Percentiles rank a stretch among this genome's conserved stretches.
Conservation (phyloP, 164 flowering plant species). For the Stephania yunnanensis region DNA sequence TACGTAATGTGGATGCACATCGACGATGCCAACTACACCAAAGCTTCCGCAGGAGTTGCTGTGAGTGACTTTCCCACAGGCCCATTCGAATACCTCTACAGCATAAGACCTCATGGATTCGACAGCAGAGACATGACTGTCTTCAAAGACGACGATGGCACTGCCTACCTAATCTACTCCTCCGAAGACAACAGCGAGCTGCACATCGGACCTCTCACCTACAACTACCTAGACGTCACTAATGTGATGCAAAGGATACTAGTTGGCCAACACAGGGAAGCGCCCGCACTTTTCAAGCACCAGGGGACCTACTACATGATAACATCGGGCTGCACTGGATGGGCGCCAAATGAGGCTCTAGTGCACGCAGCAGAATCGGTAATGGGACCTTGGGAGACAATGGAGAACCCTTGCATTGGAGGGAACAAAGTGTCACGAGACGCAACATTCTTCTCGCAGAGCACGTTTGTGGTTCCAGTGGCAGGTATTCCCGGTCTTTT, state of each 20-base stretch:
- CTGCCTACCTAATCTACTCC: slow-evolving; percentile 83
- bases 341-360: slow-evolving; percentile 94
- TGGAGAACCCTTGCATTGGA: slow-evolving; percentile 90
- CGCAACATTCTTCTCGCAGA: slow-evolving; percentile 81
- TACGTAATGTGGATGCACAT: slow-evolving; percentile 99
- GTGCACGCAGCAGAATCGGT: slow-evolving; percentile 93
- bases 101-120: slow-evolving; percentile 80
- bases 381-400: slow-evolving; percentile 92
- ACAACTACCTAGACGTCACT: slow-evolving; percentile 77
- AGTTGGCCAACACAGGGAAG: slow-evolving; percentile 84
- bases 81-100: slow-evolving; percentile 78
- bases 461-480: slow-evolving; percentile 78
- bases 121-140: slow-evolving; percentile 96
- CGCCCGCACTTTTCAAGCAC: slow-evolving; percentile 86
- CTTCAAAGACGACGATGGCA: slow-evolving; percentile 87
- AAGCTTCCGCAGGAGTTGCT: slow-evolving; percentile 85
- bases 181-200: slow-evolving; percentile 91
- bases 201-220: slow-evolving; percentile 74
- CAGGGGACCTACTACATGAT: slow-evolving; percentile 89
- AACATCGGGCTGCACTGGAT: slow-evolving; percentile 95
- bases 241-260: slow-evolving; percentile 49
- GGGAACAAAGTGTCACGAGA: slow-evolving; percentile 62
- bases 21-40: slow-evolving; percentile 88
- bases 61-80: slow-evolving; percentile 75
- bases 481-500: slow-evolving; percentile 52